These are phyloP conservation scores for Protomyces arabidopsidicola DNA, from an alignment of 1,139 yeast species.

Conservation along the genomic window DNA sequence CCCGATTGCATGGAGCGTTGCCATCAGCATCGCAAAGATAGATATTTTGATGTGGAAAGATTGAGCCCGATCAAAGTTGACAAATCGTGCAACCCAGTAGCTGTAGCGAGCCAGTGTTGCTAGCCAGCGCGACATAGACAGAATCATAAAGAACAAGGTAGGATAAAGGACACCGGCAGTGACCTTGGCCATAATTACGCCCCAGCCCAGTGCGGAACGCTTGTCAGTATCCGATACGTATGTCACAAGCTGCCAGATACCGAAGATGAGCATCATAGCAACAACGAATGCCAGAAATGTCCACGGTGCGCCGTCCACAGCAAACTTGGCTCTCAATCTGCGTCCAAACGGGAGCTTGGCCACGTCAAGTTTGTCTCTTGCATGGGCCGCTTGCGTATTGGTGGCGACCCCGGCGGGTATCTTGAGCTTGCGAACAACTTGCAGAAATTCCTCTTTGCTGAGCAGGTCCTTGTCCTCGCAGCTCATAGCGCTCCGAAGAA, in stretches of 20 bases:
- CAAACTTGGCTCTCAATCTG: conserved; percentile 5
- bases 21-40: conserved; percentile 2
- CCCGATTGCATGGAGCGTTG: neutral
- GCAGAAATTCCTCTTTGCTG: neutral
- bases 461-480: neutral
- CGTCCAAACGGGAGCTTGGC: conserved; percentile 1
- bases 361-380: conserved; percentile 1
- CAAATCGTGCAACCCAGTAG: neutral
- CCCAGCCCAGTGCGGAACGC: conserved; percentile 13
- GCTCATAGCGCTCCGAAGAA: neutral
- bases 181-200: conserved; percentile 6
- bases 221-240: neutral
- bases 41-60: conserved; percentile 10
- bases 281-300: conserved; percentile 5
- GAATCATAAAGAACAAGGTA: conserved; percentile 2
- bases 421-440: neutral
- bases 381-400: neutral
- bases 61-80: conserved; percentile 13
- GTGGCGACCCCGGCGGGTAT: neutral
- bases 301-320: conserved; percentile 14
- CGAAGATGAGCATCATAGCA: neutral
- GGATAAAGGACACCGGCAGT: conserved; percentile 17
- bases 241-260: conserved; percentile 3
- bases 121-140: conserved; percentile 7
- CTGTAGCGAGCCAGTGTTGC: conserved; percentile 4